Evolutionary conservation across 305 asterid genomes (phyloP), one percentile per base, ranked within the genome.

Genomic region (Fraxinus platypoda): DNA sequence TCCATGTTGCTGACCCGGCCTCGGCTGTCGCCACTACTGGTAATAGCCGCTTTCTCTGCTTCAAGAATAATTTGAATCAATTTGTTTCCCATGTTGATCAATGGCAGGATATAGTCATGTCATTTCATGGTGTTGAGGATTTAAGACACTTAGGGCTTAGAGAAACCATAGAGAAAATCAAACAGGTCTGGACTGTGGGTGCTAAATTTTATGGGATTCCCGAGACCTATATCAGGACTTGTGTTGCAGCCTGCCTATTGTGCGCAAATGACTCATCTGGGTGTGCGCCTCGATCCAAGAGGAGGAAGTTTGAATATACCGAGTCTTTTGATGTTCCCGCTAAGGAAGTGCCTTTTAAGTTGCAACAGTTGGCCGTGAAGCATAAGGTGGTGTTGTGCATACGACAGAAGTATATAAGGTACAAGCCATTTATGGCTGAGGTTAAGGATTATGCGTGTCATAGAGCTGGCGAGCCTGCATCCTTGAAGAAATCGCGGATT

Each of bases 401-500:
- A 85, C 81, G 98, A 2, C 98, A 96, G 86, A 96, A 93, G 84
- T 96, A 96, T 83, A 90, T 96, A 81, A 88, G 97, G 93, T 93
- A 94, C 83, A 94, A 94, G 89, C 98, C 99, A 81, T 93, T 93
- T 90, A 94, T 94, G 98, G 99, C 98, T 4, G 99, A 96, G 91
- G 99, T 93, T 77, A 96, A 96, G 88, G 99, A 94, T 89, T 96
- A 96, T 30, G 97, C 99, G 25, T 96, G 98, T 84, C 99, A 96
- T 59, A 90, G 98, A 80, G 98, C 99, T 0, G 99, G 98, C 0
- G 97, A 92, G 90, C 98, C 98, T 1, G 97, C 92, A 11, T 91
- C 98, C 76, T 83, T 94, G 1, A 94, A 93, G 85, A 92, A 93
- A 78, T 87, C 97, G 0, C 83, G 87, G 78, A 85, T 90, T 75